Conservation (phyloP, 257 asterid species). For the Solanum phureja region DNA sequence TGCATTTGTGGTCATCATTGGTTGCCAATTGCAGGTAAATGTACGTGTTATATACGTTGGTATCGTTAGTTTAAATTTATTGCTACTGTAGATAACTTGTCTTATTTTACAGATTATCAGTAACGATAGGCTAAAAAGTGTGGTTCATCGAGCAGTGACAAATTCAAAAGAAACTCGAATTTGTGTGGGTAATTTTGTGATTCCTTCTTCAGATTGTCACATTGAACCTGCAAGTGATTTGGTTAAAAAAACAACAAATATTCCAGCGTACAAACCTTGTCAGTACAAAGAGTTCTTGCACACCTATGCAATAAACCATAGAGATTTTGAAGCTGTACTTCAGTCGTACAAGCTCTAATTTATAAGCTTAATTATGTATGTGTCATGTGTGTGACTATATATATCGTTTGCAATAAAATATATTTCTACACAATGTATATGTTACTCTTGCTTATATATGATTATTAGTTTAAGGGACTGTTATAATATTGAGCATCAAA, state of each 20-base stretch:
- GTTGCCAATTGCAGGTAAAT: slow-evolving; percentile 7
- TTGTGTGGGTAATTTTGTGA: slow-evolving; percentile 34
- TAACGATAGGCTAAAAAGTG: slow-evolving; percentile 35
- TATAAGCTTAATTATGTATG: too few relatives aligned
- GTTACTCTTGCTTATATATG: too few relatives aligned
- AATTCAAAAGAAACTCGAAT: slow-evolving; percentile 26
- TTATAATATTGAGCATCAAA: too few relatives aligned
- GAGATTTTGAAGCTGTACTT: too few relatives aligned
- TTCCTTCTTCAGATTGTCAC: slow-evolving; percentile 30
- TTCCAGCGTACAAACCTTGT: slow-evolving; percentile 9
- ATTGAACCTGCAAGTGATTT: slow-evolving; percentile 30
- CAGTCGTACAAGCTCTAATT: too few relatives aligned
- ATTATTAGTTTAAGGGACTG: too few relatives aligned
- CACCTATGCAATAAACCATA: slow-evolving; percentile 29
- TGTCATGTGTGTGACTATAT: too few relatives aligned
- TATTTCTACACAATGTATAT: too few relatives aligned
- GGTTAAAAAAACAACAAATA: background rate
- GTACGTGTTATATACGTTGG: too few relatives aligned
- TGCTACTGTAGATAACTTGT: background rate
- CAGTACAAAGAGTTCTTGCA: slow-evolving; percentile 37
- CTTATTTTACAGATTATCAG: slow-evolving; percentile 31
- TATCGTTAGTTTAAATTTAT: too few relatives aligned
- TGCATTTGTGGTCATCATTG: slow-evolving; percentile 20
- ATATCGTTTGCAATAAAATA: too few relatives aligned
- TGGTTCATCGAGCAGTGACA: slow-evolving; percentile 43